Base-by-base conservation (phyloP, 2,329 filamentous ascomycete species). In the Talaromyces albobiverticillius region DNA sequence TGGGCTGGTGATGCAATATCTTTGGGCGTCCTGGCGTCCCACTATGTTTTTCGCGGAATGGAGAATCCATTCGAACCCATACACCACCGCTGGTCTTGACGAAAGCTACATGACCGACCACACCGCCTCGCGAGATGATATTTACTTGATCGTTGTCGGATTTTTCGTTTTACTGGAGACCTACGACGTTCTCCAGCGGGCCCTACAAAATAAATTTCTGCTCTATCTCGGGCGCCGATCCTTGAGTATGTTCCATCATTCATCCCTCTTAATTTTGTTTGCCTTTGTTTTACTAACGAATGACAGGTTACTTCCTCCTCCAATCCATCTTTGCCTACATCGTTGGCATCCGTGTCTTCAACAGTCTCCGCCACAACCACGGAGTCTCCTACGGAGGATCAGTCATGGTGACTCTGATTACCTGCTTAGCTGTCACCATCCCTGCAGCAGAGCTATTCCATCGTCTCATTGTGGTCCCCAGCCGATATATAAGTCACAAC, bases 131-230 rank as follows among this genome's bases (percentile, higher is more conserved):
- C 62, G 75, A 26, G 69, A 71, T 34, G 75, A 78, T 52, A 72
- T 74, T 53, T 78, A 74, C 54, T 61, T 78, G 3, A 62, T 76
- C 25, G 64, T 78, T n/a, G 40, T 76, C 0, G 76, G 74, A 1
- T 64, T 72, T 31, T 71, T 71, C 57, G 56, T 75, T 10, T 54
- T 76, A 25, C 54, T 78, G 7, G 76, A 78, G 59, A 72, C 67
- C 2, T 72, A 64, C 22, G 66, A 68, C 10, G 32, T 61, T 13
- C 54, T 74, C 22, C 72, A 74, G 53, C 64, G 52, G 13, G 46
- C 73, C 2, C 67, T 78, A 16, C 57, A 64, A 25, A 70, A 66
- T 53, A 61, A 55, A 10, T 42, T 69, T 3, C 63, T 77, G 18
- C 63, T 72, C 16, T 69, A 63, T 32, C 55, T 78, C 4, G 76